Evolutionary conservation across 495 filamentous ascomycete genomes (phyloP), one percentile per base, ranked within the genome.

Genomic region (Umbilicaria muhlenbergii): DNA sequence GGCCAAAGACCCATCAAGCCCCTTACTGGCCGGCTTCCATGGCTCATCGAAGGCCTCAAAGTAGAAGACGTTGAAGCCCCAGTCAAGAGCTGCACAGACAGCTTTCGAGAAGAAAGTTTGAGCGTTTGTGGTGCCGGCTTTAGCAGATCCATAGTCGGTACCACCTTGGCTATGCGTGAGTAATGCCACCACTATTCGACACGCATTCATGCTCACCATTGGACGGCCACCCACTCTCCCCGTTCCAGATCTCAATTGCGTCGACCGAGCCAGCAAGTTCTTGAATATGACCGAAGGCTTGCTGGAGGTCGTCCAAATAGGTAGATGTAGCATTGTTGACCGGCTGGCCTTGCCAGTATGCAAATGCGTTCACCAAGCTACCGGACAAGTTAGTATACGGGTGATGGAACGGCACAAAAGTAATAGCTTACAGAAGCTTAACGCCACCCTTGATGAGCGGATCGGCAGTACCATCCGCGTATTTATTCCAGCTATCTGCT

Each of bases 21-120:
- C 81, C 49, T 71, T 64, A 56, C 71, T 75, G 19, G 66, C 56
- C 44, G 81, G 81, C 77, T 89, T 89, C 76, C 79, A 86, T 45
- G 74, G 63, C 75, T 85, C 81, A 51, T 83, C 80, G 56, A 83
- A 86, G 37, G 83, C 83, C 70, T 87, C 83, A 52, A 88, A 88
- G 60, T 77, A 81, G 67, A 87, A 89, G 46, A 82, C 75, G 56
- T 85, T 81, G 36, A 81, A 64, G 46, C 78, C 78, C 78, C 78
- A 84, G 49, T 65, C 72, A 28, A 84, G 62, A 58, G 83, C 74
- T 41, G 71, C 72, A 58, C 83, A 89, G 49, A 89, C 71, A 53
- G 72, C 76, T 18, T 73, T 58, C 57, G 73, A 67, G 66, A 67
- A 89, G 69, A 75, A 87, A 19, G 53, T 58, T 42, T 66, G 53